Evolutionary conservation across 768 basidiomycete genomes (phyloP).

Genomic region (Psilocybe cyanescens): DNA sequence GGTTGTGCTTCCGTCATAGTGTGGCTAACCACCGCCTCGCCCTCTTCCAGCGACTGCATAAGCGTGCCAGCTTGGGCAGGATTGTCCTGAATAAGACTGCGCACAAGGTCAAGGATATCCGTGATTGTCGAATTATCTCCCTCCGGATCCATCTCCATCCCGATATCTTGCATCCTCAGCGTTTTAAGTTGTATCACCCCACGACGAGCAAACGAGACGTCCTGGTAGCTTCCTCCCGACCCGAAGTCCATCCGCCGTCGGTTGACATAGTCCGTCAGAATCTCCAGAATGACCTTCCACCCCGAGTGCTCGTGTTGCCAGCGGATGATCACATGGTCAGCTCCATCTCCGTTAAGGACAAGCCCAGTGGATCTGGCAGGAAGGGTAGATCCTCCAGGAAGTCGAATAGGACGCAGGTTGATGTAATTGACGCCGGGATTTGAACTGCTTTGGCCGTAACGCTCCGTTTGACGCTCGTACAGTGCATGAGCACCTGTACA

Average conservation of each 20-base stretch:
- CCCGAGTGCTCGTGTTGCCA: slow-evolving; percentile 88
- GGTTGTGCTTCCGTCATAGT: slow-evolving; percentile 56
- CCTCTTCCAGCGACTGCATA: slow-evolving; percentile 67
- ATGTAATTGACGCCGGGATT: slow-evolving; percentile 59
- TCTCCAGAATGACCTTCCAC: slow-evolving; percentile 85
- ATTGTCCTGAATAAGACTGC: slow-evolving; percentile 76
- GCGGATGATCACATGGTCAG: slow-evolving; percentile 68
- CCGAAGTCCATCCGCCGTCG: slow-evolving; percentile 51
- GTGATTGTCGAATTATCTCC: slow-evolving; percentile 71
- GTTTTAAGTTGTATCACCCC: slow-evolving; percentile 41
- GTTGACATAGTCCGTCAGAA: slow-evolving; percentile 77
- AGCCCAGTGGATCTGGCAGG: slow-evolving; percentile 69
- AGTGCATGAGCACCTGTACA: slow-evolving; percentile 72
- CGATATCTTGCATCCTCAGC: slow-evolving; percentile 67
- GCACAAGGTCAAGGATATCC: slow-evolving; percentile 78
- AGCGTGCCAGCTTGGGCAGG: slow-evolving; percentile 64
- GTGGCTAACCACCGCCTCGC: slow-evolving; percentile 54
- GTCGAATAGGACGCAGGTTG: slow-evolving; percentile 66
- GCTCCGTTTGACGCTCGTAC: slow-evolving; percentile 69
- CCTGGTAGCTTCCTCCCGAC: slow-evolving; percentile 47
- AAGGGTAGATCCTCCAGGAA: slow-evolving; percentile 79
- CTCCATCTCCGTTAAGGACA: slow-evolving; percentile 72
- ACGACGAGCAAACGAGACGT: slow-evolving; percentile 56
- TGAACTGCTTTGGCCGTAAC: slow-evolving; percentile 54
- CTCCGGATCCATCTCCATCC: slow-evolving; percentile 66